Evolutionary conservation across 176 grass and related monocot genomes (phyloP), one percentile per base, ranked within the genome.

Genomic region (Dactylis glomerata): DNA sequence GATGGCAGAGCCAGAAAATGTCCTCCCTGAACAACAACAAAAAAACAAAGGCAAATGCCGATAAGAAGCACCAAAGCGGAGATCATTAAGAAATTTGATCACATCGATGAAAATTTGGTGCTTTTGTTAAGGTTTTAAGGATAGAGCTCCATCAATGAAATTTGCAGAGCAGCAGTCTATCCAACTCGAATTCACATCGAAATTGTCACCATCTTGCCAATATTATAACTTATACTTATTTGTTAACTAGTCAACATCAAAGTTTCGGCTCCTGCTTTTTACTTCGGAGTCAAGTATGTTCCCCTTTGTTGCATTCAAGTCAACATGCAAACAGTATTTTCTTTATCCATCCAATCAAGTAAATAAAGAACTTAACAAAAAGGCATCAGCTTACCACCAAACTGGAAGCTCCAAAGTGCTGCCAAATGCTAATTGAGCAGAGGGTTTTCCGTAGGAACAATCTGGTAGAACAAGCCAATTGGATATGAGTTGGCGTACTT

Each of bases 371-470:
- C 1, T 16, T 38, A 58, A 67, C 15, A 45, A 40, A 23, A 44
- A 58, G 58, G n/a, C 1, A 68, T 50, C 11, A 24, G n/a, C 37
- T 76, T 44, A 72, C 32, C 13, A 41, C 22, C 19, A 37, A 22
- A 86, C 24, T 37, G 15, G 20, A 90, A 34, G 2, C 5, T 70
- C 62, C 83, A 82, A 72, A 38, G 24, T n/a, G 51, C 57, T 22
- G 62, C 19, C 8, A 57, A 7, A 50, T 74, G 71, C 15, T 31
- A 15, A 8, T 26, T 68, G 14, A 58, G 38, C 72, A n/a, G 58
- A 40, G 23, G 50, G 10, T 77, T 26, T 8, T 52, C 54, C 20
- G 33, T 44, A 74, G 37, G 42, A 86, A 16, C 33, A 63, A 36
- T 46, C 67, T 34, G 44, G 26, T 17, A 31, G 71, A 50, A 74